Evolutionary conservation across 306 rosid species (phyloP).

Genomic region (Echinosophora koreensis): DNA sequence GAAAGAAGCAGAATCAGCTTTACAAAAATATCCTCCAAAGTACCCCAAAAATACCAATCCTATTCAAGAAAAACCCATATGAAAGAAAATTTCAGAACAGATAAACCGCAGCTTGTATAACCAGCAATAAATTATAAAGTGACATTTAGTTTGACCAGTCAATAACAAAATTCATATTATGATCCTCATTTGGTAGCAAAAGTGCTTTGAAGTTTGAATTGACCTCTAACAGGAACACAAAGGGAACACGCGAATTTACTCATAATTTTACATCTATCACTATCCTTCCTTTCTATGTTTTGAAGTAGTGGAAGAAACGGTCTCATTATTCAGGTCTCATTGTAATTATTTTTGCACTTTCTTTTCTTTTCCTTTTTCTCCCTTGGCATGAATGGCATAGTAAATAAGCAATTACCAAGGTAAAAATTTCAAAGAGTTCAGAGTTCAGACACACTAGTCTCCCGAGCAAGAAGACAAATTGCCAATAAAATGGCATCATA

Average conservation of each 20-base stretch:
- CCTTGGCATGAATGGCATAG: not conserved
- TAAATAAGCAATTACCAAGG: not conserved
- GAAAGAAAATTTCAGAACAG: no score
- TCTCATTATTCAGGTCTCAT: not conserved
- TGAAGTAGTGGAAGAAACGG: not conserved
- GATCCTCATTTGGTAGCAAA: not conserved
- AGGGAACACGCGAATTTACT: not conserved
- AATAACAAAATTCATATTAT: not conserved
- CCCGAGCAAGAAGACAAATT: not conserved
- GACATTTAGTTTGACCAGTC: constrained; percentile 28
- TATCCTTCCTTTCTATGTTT: not conserved
- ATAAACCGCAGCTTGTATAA: no score
- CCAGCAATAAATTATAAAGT: not conserved
- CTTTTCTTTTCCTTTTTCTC: not conserved
- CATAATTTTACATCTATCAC: not conserved
- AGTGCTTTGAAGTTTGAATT: constrained; percentile 28
- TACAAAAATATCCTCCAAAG: no score
- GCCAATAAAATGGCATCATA: not conserved
- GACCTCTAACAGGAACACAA: constrained; percentile 14
- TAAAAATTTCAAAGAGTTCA: not conserved
- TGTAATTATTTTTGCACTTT: not conserved
- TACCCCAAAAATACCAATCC: no score
- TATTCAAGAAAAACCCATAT: no score
- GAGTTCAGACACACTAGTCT: not conserved
- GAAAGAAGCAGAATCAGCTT: no score